Evolutionary conservation across 345 rosid species (phyloP), one percentile per base, ranked within the genome.

Genomic region (Reutealis trisperma): DNA sequence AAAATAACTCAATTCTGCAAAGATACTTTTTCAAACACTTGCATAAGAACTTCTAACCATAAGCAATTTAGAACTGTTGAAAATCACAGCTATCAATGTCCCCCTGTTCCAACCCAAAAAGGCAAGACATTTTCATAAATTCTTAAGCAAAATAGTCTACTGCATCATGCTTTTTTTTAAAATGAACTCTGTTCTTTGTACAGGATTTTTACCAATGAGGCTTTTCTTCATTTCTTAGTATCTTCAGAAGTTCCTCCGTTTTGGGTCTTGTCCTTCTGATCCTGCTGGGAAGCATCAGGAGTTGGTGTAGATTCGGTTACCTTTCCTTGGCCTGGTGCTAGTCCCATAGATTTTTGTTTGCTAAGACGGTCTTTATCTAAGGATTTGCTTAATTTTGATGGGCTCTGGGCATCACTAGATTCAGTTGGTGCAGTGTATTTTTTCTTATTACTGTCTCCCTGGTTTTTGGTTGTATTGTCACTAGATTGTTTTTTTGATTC

Each of bases 401-500:
- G 63, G 14, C 57, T 67, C 55, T 47, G 58, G 15, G 54, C 11
- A 24, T 78, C 55, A 59, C 61, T 27, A 0, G 65, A 63, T 61
- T 70, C 60, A 3, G 24, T 71, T 54, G 67, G 69, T 63, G 78
- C 76, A 41, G 30, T 42, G 24, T 60, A 52, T 61, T 78, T 75
- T 80, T 77, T 86, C 76, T 76, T 63, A 65, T 63, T 63, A 55
- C 61, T 77, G 77, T 78, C 79, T 69, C 81, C 86, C 75, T 73
- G 88, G n/a, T 49, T 81, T 85, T 80, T 83, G 44, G 76, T 72
- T 78, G 61, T 58, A 42, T 44, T 74, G 67, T 73, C 68, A 34
- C 77, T 78, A 30, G 88, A 77, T 73, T 82, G 83, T 73, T 86
- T 90, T 89, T 87, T 90, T 61, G 90, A 58, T 81, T 86, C 92